phyloP scores from a whole-genome alignment of 2,329 filamentous ascomycete species.

The Zymoseptoria passerinii region DNA sequence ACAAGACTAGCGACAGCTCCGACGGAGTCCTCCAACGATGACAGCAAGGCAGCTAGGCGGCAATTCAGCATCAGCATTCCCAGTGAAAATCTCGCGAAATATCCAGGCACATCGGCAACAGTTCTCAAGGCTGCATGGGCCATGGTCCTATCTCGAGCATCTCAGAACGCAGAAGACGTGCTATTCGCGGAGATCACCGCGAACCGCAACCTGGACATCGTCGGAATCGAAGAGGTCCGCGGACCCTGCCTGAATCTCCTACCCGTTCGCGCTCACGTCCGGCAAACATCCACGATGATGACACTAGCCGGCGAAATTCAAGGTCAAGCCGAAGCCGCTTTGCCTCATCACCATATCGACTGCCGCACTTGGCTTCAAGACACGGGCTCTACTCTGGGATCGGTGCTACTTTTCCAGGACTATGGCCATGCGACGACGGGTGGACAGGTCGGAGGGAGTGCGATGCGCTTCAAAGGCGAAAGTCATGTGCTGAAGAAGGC shows the following conservation, averaged over 20 bases:
- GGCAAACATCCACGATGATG: background rate
- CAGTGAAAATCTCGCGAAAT: background rate
- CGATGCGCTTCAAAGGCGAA: background rate
- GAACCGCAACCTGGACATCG: background rate
- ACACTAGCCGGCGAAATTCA: background rate
- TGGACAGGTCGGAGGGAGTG: background rate
- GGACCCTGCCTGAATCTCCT: conserved; percentile 1
- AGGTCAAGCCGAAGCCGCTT: background rate
- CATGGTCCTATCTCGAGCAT: background rate
- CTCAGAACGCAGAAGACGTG: background rate
- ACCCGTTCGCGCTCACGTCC: background rate
- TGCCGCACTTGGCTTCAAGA: background rate
- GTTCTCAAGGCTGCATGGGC: background rate
- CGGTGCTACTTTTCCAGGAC: background rate
- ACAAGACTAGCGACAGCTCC: background rate
- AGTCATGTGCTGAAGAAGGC: background rate
- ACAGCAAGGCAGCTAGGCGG: background rate
- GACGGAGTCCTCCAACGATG: background rate
- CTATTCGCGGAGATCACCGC: background rate
- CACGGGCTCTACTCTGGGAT: background rate
- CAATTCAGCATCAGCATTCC: background rate
- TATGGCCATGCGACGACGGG: background rate
- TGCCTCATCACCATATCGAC: background rate
- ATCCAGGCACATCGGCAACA: background rate
- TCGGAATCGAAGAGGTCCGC: background rate